phyloP scores from a whole-genome alignment of 2,329 filamentous ascomycete species.

The Nannizziopsis arthrosporioides region DNA sequence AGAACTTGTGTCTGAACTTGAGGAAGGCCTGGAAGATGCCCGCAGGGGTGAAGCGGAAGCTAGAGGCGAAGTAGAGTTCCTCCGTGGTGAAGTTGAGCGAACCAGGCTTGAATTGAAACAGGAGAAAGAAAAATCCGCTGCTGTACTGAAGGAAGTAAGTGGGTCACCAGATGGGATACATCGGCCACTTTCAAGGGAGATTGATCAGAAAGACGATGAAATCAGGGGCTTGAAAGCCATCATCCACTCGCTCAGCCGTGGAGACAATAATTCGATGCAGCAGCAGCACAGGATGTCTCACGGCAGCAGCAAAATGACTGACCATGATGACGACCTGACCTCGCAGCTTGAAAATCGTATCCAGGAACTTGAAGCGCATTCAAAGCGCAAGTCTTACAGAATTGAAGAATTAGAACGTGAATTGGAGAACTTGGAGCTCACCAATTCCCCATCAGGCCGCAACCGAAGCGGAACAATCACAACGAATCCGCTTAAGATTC shows the following conservation, averaged over 20 bases:
- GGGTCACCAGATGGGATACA: constrained; percentile 15
- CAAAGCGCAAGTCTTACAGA: constrained; percentile 59
- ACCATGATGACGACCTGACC: constrained; percentile 43
- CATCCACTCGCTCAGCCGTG: constrained; percentile 85
- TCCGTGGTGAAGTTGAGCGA: constrained; percentile 86
- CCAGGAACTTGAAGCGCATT: constrained; percentile 58
- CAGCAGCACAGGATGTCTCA: constrained; percentile 22
- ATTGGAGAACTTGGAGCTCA: constrained; percentile 39
- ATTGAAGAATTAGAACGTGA: constrained; percentile 84
- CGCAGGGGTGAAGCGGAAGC: constrained; percentile 89
- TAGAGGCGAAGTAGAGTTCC: constrained; percentile 86
- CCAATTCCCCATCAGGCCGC: constrained; percentile 18
- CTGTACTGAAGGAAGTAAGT: constrained; percentile 45
- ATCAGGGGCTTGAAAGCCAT: constrained; percentile 95
- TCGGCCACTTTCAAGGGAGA: constrained; percentile 50
- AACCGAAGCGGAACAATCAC: constrained; percentile 30
- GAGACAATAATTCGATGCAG: constrained; percentile 20
- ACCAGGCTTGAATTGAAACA: constrained; percentile 76
- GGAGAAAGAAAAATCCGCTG: constrained; percentile 71
- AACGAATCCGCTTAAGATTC: constrained; percentile 22
- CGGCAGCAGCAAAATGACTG: constrained; percentile 19
- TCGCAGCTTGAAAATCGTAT: constrained; percentile 67
- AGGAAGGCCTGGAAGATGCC: constrained; percentile 92
- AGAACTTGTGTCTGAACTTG: constrained; percentile 89
- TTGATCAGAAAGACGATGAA: constrained; percentile 93